Evolutionary conservation across 176 grass and related monocot genomes (phyloP).

Genomic region (Urochloa ruziziensis): DNA sequence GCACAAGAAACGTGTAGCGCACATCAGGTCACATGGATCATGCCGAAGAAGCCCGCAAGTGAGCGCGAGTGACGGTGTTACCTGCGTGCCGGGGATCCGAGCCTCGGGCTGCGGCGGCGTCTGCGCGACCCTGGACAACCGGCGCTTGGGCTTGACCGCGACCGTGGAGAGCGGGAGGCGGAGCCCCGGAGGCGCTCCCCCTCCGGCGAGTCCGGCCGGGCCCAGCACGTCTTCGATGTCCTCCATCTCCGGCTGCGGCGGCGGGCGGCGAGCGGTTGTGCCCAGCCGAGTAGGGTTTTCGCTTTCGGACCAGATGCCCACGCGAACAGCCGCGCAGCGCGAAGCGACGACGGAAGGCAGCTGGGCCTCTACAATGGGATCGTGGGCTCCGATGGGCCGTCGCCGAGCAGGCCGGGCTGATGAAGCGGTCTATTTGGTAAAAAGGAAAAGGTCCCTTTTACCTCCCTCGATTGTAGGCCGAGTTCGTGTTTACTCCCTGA

Average conservation of each 20-base stretch:
- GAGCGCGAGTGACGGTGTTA: background rate
- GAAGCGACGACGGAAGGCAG: background rate
- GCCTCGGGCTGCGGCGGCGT: slow-evolving; percentile 30
- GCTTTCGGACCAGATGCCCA: background rate
- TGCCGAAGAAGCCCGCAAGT: background rate
- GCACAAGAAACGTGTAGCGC: background rate
- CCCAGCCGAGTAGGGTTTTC: slow-evolving; percentile 50
- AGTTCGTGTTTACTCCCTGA: too few species aligned
- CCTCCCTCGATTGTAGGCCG: too few species aligned
- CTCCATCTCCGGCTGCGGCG: slow-evolving; percentile 50
- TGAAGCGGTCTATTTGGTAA: too few species aligned
- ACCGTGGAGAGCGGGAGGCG: slow-evolving; percentile 62
- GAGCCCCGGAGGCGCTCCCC: slow-evolving; percentile 57
- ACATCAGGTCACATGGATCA: background rate
- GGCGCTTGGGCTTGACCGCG: slow-evolving; percentile 66
- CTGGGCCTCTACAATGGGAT: background rate
- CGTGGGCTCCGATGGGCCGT: background rate
- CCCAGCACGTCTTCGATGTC: slow-evolving; percentile 88
- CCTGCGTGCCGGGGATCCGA: slow-evolving; percentile 80
- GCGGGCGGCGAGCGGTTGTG: background rate
- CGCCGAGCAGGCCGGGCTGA: too few species aligned
- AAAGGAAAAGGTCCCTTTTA: too few species aligned
- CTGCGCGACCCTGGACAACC: slow-evolving; percentile 49
- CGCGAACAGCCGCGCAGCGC: background rate
- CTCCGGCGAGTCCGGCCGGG: slow-evolving; percentile 14